Evolutionary conservation across 2,329 filamentous ascomycete species (phyloP), one percentile per base, ranked within the genome.

Genomic region (Colletotrichum kahawae): DNA sequence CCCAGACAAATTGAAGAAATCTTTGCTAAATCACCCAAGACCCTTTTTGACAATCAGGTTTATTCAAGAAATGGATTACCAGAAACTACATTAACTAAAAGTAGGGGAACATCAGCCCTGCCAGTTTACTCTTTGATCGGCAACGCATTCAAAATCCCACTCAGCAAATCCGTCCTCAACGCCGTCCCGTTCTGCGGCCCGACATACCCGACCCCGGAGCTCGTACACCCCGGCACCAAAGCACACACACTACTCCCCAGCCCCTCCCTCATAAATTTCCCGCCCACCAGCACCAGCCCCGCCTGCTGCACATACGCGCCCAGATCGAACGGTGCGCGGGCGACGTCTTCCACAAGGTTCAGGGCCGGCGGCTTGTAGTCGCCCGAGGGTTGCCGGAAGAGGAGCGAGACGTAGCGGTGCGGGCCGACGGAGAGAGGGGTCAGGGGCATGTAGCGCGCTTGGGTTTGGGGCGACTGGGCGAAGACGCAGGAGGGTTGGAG

Each of bases 321-420:
- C 31, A 67, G 0, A 31, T 67, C 5, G 4, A 67, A 67, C 31
- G 65, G 65, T 24, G 51, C 65, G 31, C 65, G 21, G 4, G 34
- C 65, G 7, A 67, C 51, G 14, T 67, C 65, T 12, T 67, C 48
- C 0, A 59, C 2, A 0, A 67, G 48, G 21, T 36, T 29, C 24
- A 59, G 16, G 7, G 51, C 14, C 9, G 65, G 65, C 14, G 65
- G 65, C 9, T 1, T 38, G 33, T 67, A 67, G 2, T 43, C 27
- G 3, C 18, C 38, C 1, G 13, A 0, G 9, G 51, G 48, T 1
- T 67, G 65, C 3, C 65, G 65, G 24, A 57, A 67, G 4, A 67
- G 33, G 12, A 67, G 21, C 48, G 65, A 67, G 8, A 67, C 51
- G 21, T 67, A 67, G 4, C 65, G 51, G 16, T 67, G 65, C 6